These are phyloP conservation scores for Gastrolobium villosum DNA, from an alignment of 306 rosid species.

Conservation along the genomic window DNA sequence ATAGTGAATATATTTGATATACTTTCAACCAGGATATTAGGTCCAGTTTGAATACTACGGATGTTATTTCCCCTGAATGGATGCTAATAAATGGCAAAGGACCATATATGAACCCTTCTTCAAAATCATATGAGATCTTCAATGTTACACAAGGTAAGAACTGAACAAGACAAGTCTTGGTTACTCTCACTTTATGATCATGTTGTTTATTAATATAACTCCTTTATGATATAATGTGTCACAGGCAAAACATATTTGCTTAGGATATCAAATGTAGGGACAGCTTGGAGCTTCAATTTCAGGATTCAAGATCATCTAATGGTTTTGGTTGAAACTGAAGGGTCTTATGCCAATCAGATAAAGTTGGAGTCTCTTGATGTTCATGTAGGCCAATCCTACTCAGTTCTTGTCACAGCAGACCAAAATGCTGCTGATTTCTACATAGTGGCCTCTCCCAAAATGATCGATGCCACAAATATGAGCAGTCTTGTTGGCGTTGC, in stretches of 20 bases:
- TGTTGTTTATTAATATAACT: slow-evolving; percentile 5
- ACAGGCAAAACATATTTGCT: slow-evolving; percentile 82
- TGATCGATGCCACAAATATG: slow-evolving; percentile 40
- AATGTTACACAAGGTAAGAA: slow-evolving; percentile 72
- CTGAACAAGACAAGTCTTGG: slow-evolving; percentile 10
- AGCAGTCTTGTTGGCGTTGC: slow-evolving; percentile 61
- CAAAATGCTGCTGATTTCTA: slow-evolving; percentile 74
- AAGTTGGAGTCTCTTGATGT: slow-evolving; percentile 78
- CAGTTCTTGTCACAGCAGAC: slow-evolving; percentile 79
- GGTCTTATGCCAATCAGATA: slow-evolving; percentile 75
- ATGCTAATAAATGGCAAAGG: slow-evolving; percentile 81
- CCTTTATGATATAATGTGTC: slow-evolving; percentile 35
- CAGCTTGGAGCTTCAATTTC: slow-evolving; percentile 75
- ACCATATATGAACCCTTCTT: slow-evolving; percentile 52
- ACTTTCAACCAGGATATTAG: slow-evolving; percentile 58
- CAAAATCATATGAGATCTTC: slow-evolving; percentile 64
- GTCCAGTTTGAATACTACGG: slow-evolving; percentile 41
- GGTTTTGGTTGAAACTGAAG: slow-evolving; percentile 88
- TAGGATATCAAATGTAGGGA: slow-evolving; percentile 92
- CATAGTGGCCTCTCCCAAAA: slow-evolving; percentile 79
- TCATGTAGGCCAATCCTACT: slow-evolving; percentile 91
- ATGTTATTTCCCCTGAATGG: slow-evolving; percentile 54
- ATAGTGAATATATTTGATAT: neutral
- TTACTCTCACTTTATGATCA: slow-evolving; percentile 8
- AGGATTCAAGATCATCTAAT: slow-evolving; percentile 79